Evolutionary conservation across 2,329 filamentous ascomycete genomes (phyloP), one percentile per base, ranked within the genome.

Genomic region (Hymenoscyphus fructigenus): DNA sequence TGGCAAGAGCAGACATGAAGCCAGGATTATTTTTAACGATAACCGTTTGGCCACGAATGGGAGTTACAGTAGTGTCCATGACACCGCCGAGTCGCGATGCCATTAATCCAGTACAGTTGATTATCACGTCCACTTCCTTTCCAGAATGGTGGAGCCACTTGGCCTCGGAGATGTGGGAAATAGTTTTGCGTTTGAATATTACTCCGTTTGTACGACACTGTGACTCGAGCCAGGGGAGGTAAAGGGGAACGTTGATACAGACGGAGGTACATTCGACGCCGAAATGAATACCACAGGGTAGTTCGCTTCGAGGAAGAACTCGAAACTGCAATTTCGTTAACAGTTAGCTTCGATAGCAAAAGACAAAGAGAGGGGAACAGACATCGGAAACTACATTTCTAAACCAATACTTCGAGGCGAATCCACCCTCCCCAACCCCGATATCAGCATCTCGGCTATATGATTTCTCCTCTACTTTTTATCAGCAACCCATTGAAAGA

Each of bases 181-280:
- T 78, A 1, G 84, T 76, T 2, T 79, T 86, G 23, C 91, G 85
- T 71, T 85, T 84, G 72, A 94, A 80, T 0, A 86, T 80, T 6
- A 91, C 90, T 32, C 92, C 91, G 64, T 87, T 85, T 71, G 86
- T 87, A 32, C 91, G 82, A 76, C 92, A 96, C 78, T 95, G 89
- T 0, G 91, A 90, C 0, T 91, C 81, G 0, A 98, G 87, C 87
- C 91, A 97, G 3, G 91, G 87, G 1, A 97, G 86, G 78, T 97
- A 98, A 65, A 97, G 79, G 53, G 91, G 87, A 0, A 91, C 91
- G 79, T 98, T 97, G 76, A 97, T 94, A 79, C 93, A 97, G 50
- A 97, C 88, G 0, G 91, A 94, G 7, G 86, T 92, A 20, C 12
- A 36, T 20, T 61, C 56, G 23, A 32, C 32, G 17, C 56, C 56